A percentile compares a stretch with the other conserved stretches of the same genome.
These are phyloP conservation scores for Thelephora terrestris DNA, from an alignment of 1,284 basidiomycete species.

Conservation along the genomic window DNA sequence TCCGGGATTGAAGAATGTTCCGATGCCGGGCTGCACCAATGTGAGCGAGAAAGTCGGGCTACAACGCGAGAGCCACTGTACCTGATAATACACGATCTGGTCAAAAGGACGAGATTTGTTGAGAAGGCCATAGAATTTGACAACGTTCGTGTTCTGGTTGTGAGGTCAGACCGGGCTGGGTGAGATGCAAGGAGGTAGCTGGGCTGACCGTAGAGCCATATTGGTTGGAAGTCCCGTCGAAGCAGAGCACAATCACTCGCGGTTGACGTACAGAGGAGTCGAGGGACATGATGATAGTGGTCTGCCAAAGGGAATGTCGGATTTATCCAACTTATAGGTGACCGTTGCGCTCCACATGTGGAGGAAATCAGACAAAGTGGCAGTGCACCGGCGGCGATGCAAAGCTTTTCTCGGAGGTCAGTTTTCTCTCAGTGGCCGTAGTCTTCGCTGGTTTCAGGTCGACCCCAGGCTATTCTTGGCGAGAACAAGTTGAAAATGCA, in stretches of 20 bases:
- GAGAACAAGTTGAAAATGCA: too few species aligned
- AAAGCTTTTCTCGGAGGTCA: too few species aligned
- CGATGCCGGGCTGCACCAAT: constrained; percentile 26
- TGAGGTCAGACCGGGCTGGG: not conserved
- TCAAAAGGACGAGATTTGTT: constrained; percentile 43
- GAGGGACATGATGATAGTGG: not conserved
- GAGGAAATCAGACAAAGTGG: too few species aligned
- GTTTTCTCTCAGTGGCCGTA: too few species aligned
- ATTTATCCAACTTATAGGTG: too few species aligned
- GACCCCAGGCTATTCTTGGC: too few species aligned
- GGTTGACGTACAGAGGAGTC: constrained; percentile 9
- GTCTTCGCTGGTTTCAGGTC: too few species aligned
- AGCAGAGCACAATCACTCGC: constrained; percentile 47
- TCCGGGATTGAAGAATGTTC: constrained; percentile 39
- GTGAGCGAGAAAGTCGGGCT: constrained; percentile 32
- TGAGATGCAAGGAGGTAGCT: not conserved
- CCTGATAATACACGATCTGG: constrained; percentile 65
- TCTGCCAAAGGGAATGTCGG: too few species aligned
- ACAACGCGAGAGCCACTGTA: constrained; percentile 53
- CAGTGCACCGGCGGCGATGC: too few species aligned
- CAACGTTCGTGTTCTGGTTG: constrained; percentile 57
- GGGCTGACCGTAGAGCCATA: constrained; percentile 30
- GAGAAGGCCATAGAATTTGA: constrained; percentile 54
- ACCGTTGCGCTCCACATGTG: too few species aligned
- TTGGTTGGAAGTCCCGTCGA: constrained; percentile 49